Conservation (phyloP, 495 filamentous ascomycete species). For the Penicillium canescens region DNA sequence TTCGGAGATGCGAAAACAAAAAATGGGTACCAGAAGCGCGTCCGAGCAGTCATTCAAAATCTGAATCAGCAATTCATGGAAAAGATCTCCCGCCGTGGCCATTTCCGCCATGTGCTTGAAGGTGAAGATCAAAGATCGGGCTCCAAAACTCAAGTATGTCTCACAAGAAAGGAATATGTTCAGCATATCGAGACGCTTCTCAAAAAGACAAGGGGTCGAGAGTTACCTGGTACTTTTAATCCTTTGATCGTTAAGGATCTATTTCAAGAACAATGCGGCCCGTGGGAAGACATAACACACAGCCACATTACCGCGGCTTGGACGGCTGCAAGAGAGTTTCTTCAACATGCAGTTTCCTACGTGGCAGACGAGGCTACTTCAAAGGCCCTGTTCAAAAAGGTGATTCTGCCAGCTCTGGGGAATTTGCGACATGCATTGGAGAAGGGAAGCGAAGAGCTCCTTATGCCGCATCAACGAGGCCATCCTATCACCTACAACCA, state of each 20-base stretch:
- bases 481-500: slow-evolving; percentile 58
- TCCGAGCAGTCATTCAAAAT: slow-evolving; percentile 62
- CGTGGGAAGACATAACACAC: slow-evolving; percentile 45
- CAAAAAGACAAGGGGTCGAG: slow-evolving; percentile 39
- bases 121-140: slow-evolving; percentile 1
- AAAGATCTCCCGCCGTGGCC: slow-evolving; percentile 44
- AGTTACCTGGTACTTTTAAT: slow-evolving; percentile 54
- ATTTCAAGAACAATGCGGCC: slow-evolving; percentile 48
- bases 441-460: slow-evolving; percentile 22
- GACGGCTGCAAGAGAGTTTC: slow-evolving; percentile 35
- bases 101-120: slow-evolving; percentile 25
- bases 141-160: slow-evolving; percentile 13
- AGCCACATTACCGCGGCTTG: slow-evolving; percentile 35
- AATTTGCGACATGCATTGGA: slow-evolving; percentile 21
- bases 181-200: slow-evolving; percentile 39
- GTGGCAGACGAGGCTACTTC: slow-evolving; percentile 40
- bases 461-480: slow-evolving; percentile 20
- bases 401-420: slow-evolving; percentile 39
- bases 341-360: slow-evolving; percentile 29
- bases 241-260: slow-evolving; percentile 51
- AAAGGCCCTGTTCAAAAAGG: slow-evolving; percentile 34
- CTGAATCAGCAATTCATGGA: slow-evolving; percentile 53
- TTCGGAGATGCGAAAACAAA: slow-evolving; percentile 47
- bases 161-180: slow-evolving; percentile 39
- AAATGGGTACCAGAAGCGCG: slow-evolving; percentile 48